Conservation (phyloP, 495 filamentous ascomycete genomes). For the Penicillium dipodomyicola region DNA sequence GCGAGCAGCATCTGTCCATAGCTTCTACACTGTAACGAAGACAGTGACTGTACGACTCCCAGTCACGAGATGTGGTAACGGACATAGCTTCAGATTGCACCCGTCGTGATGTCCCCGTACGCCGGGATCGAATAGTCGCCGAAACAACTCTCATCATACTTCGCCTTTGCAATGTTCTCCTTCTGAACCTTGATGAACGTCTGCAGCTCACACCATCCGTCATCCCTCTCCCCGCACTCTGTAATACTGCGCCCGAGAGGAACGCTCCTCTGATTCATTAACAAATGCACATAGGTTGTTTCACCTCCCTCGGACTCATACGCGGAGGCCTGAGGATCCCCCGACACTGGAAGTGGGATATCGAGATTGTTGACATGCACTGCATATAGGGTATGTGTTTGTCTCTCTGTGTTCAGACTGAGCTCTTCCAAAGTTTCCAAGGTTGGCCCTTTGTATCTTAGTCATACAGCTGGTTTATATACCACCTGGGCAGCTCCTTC, state of each 20-base stretch:
- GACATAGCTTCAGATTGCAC: background rate
- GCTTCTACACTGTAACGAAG: background rate
- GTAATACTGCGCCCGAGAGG: conserved; percentile 55
- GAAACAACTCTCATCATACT: conserved; percentile 53
- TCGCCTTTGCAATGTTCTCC: conserved; percentile 41
- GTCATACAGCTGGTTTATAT: too few relatives aligned
- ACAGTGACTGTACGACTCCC: background rate
- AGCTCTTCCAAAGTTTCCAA: too few relatives aligned
- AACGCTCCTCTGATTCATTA: conserved; percentile 62
- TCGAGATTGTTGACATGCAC: too few relatives aligned
- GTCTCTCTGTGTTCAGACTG: too few relatives aligned
- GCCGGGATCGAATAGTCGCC: conserved; percentile 20
- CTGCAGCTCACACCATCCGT: conserved; percentile 63
- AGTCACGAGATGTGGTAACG: background rate
- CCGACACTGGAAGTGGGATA: too few relatives aligned
- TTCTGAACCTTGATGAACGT: conserved; percentile 54
- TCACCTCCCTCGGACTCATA: conserved; percentile 19
- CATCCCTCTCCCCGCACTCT: conserved; percentile 55
- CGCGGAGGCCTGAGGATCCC: background rate
- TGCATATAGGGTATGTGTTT: too few relatives aligned
- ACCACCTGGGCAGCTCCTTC: too few relatives aligned
- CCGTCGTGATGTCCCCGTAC: background rate
- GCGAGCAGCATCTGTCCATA: background rate
- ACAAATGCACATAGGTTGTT: conserved; percentile 62
- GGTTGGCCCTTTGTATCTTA: too few relatives aligned